phyloP scores from a whole-genome alignment of 352 stramenopile species.

The Thalassiosira exigua region DNA sequence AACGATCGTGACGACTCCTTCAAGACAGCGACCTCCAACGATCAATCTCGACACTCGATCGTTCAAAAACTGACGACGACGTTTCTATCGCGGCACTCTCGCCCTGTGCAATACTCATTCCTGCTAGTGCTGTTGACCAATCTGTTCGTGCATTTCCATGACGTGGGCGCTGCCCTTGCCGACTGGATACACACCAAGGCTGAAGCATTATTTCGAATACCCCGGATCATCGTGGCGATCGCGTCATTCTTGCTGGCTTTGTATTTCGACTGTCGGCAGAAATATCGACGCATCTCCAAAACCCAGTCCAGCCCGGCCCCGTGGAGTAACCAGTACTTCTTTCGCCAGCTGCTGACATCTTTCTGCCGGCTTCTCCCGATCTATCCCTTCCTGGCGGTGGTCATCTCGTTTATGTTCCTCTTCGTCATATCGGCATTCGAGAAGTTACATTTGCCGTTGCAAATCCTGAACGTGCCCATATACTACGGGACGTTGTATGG shows the following conservation, averaged over 20 bases:
- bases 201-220: conserved; percentile 55
- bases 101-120: conserved; percentile 16
- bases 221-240: conserved; percentile 66
- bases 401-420: conserved; percentile 81
- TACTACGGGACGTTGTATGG: conserved; percentile 82
- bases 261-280: conserved; percentile 69
- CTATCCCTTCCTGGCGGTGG: conserved; percentile 79
- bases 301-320: background rate
- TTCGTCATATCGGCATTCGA: conserved; percentile 77
- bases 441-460: conserved; percentile 53
- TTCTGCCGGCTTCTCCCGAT: conserved; percentile 67
- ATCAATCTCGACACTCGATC: background rate
- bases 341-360: conserved; percentile 50
- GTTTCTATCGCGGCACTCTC: conserved; percentile 24
- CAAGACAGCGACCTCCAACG: background rate
- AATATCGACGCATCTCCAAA: conserved; percentile 18
- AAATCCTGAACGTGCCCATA: conserved; percentile 72
- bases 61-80: background rate
- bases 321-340: conserved; percentile 59
- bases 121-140: conserved; percentile 51
- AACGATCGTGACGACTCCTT: background rate
- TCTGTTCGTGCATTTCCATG: conserved; percentile 63
- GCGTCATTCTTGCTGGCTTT: conserved; percentile 63
- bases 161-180: conserved; percentile 28
- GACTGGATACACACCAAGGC: conserved; percentile 38